These are phyloP conservation scores for Acacia melanoxylon DNA, from an alignment of 306 rosid species.

Conservation along the genomic window DNA sequence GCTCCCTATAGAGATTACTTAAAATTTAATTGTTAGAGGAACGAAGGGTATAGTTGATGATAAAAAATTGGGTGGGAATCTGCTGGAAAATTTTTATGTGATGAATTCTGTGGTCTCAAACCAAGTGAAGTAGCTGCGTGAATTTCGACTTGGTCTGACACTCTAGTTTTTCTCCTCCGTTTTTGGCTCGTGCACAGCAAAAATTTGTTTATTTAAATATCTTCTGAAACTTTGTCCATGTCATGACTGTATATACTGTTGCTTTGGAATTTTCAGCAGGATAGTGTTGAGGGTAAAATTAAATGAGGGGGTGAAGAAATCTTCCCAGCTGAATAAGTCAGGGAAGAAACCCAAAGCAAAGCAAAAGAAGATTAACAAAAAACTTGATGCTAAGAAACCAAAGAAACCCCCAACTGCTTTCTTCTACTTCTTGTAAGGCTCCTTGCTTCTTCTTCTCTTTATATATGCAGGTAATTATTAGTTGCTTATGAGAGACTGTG, in stretches of 20 bases:
- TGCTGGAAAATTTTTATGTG: constrained; percentile 13
- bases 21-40: not conserved
- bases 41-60: not conserved
- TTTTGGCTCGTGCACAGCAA: not conserved
- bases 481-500: not conserved
- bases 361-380: constrained; percentile 57
- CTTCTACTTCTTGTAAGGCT: constrained; percentile 84
- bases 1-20: not conserved
- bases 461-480: constrained; percentile 17
- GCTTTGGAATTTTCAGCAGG: constrained; percentile 44
- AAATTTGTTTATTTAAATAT: not conserved
- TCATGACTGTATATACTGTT: constrained; percentile 5
- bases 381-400: constrained; percentile 76
- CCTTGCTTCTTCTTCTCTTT: constrained; percentile 6
- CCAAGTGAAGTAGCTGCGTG: not conserved
- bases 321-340: constrained; percentile 28
- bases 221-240: constrained; percentile 18
- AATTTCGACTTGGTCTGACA: not conserved
- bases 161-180: constrained; percentile 9
- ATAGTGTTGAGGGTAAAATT: constrained; percentile 59
- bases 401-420: constrained; percentile 99
- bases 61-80: not conserved
- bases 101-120: constrained; percentile 10
- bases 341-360: constrained; percentile 53
- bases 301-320: constrained; percentile 44